Base-by-base conservation (phyloP, 441 rosid genomes). In the Erodium moschatum region DNA sequence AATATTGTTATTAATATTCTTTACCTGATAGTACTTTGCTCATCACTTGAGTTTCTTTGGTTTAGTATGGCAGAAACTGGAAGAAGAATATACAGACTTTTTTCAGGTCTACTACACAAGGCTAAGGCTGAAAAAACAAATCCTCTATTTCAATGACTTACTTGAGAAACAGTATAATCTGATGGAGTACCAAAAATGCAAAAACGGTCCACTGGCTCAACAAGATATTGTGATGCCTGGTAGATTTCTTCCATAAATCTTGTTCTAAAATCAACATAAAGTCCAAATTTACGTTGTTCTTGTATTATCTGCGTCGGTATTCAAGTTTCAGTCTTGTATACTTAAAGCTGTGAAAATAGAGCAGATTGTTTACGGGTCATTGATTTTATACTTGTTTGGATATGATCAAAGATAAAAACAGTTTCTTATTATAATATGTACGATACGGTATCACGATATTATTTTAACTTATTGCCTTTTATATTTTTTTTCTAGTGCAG, bases 51-150 rank as follows among this genome's bases (percentile, higher is more conserved):
- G 15, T 31, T 73, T 38, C 20, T 16, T 20, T 68, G 50, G 42
- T 67, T 46, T 31, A 78, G 84, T 75, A 18, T 81, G 84, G 84
- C 74, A 78, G 63, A 73, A 66, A 69, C 5, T 81, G 75, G 80
- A 67, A 69, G 74, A 73, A 58, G 72, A 67, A 54, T 75, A 78
- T 52, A 61, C 52, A 1, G 80, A 73, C 1, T 81, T 81, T 69
- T 81, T 81, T 21, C 70, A 62, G 66, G 74, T 73, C 13, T 78
- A 81, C 65, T 19, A 71, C 61, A 52, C 40, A 35, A 79, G 75
- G 73, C 70, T 74, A 35, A 19, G 5, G 13, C 66, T 78, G 76
- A 78, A 69, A 68, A 62, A 54, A 18, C 84, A 73, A 67, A 81
- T 71, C 58, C 6, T 12, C 13, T 1, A 18, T 54, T 71, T 81